Evolutionary conservation across 1,139 yeast species (phyloP).

Genomic region (Zygoascus meyerae): DNA sequence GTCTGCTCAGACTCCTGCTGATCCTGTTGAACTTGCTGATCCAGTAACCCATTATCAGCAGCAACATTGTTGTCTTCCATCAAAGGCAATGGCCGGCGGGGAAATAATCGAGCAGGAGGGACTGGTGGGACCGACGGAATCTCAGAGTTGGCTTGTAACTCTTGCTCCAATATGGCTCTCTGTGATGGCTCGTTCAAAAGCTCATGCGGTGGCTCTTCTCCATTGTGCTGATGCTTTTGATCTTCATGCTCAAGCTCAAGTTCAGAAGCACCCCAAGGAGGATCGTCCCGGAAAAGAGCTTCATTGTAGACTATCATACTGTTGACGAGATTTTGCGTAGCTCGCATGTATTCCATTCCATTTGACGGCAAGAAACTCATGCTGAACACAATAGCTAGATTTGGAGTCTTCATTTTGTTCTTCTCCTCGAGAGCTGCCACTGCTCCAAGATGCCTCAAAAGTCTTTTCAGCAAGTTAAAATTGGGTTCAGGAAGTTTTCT

Average conservation of each 20-base stretch:
- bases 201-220: not conserved
- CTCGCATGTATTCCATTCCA: slow-evolving; percentile 28
- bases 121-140: not conserved
- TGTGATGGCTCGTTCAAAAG: not conserved
- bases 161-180: not conserved
- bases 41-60: too few relatives aligned
- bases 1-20: too few relatives aligned
- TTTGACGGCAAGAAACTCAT: slow-evolving; percentile 47
- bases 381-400: slow-evolving; percentile 70
- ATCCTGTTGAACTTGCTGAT: too few relatives aligned
- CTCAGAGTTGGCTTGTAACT: not conserved
- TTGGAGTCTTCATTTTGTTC: slow-evolving; percentile 75
- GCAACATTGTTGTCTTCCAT: not conserved
- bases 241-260: not conserved
- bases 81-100: not conserved
- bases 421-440: slow-evolving; percentile 54
- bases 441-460: slow-evolving; percentile 59
- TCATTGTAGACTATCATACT: slow-evolving; percentile 31
- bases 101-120: too few relatives aligned
- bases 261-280: slow-evolving; percentile 1
- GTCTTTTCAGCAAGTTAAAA: slow-evolving; percentile 58
- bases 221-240: not conserved
- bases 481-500: slow-evolving; percentile 56
- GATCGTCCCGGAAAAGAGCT: slow-evolving; percentile 25
- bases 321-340: slow-evolving; percentile 37